These are phyloP conservation scores for Blastocystis sp. DNA, from an alignment of 352 stramenopile species.

Conservation along the genomic window DNA sequence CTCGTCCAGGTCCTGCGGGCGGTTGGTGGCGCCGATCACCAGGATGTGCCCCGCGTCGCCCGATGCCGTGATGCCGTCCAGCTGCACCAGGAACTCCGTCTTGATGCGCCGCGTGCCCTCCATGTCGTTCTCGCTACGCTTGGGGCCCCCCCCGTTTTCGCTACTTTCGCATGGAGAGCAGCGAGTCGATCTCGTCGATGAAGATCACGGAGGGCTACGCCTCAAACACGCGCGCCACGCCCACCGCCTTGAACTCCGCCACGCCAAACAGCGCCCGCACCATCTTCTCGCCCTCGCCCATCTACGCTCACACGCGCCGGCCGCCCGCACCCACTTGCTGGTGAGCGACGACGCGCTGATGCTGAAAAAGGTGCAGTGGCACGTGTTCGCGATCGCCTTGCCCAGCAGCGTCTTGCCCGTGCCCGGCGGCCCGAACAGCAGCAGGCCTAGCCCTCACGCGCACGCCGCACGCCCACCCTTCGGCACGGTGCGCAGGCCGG, in stretches of 20 bases:
- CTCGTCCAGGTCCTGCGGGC: constrained; percentile 94
- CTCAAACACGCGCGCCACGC: constrained; percentile 70
- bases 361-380: constrained; percentile 94
- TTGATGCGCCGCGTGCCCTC: constrained; percentile 89
- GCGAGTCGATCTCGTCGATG: constrained; percentile 98
- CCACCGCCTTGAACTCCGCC: constrained; percentile 76
- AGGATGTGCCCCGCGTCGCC: constrained; percentile 75
- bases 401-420: constrained; percentile 85
- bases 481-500: constrained; percentile 84
- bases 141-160: constrained; percentile 75
- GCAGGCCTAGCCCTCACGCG: constrained; percentile 79
- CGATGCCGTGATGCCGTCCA: constrained; percentile 80
- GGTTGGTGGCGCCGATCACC: constrained; percentile 94
- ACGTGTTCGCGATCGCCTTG: constrained; percentile 96
- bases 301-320: constrained; percentile 74
- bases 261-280: constrained; percentile 93
- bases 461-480: constrained; percentile 64
- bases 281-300: constrained; percentile 96
- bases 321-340: constrained; percentile 88
- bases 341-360: constrained; percentile 96
- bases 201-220: constrained; percentile 91
- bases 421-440: constrained; percentile 82
- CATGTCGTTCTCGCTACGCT: constrained; percentile 83
- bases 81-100: constrained; percentile 95
- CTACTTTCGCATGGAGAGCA: constrained; percentile 91